Base-by-base conservation (phyloP, 768 basidiomycete species). In the Exsudoporus frostii region DNA sequence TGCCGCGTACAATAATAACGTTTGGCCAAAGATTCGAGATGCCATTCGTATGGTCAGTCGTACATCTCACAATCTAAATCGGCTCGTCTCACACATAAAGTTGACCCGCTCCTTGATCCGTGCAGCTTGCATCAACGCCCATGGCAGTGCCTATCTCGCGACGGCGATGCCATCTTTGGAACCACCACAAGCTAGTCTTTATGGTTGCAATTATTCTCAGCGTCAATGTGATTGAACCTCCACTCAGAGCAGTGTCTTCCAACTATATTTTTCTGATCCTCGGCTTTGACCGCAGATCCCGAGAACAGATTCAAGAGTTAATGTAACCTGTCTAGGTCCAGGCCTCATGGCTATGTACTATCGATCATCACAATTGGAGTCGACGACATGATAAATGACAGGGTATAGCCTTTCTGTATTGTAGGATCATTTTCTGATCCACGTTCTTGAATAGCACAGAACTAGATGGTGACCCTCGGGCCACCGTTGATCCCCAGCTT, bases 401-500 rank as follows among this genome's bases (percentile, higher is more conserved):
- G 27, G 6, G 27, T 29, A 27, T 19, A 13, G 7, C 43, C 27
- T 44, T 29, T 44, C 27, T 14, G 27, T 19, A 15, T 5, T 15
- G 7, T 32, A 30, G 29, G 8, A 45, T 32, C 25, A 27, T n/a
- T 10, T n/a, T 27, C 17, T 10, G 3, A 27, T 11, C 7, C 25
- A 19, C 11, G 4, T 1, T 27, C 4, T 11, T 27, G 17, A 1
- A 19, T 98, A 59, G 90, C 86, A 15, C 80, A 86, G 50, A 74
- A 85, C 54, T 83, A 92, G 59, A 77, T 8, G 87, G 85, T 1
- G 84, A 87, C 59, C 91, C 91, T 65, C 77, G 78, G 60, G 84
- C 82, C 5, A 71, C 98, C 48, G 85, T 98, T 9, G 92, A 98
- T 68, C 73, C 95, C 33, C 91, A 1, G 17, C 10, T 25, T 25